Percentiles rank a stretch among this genome's conserved stretches.
These are phyloP conservation scores for Penicillium sp. DNA, from an alignment of 2,329 filamentous ascomycete species.

Conservation along the genomic window DNA sequence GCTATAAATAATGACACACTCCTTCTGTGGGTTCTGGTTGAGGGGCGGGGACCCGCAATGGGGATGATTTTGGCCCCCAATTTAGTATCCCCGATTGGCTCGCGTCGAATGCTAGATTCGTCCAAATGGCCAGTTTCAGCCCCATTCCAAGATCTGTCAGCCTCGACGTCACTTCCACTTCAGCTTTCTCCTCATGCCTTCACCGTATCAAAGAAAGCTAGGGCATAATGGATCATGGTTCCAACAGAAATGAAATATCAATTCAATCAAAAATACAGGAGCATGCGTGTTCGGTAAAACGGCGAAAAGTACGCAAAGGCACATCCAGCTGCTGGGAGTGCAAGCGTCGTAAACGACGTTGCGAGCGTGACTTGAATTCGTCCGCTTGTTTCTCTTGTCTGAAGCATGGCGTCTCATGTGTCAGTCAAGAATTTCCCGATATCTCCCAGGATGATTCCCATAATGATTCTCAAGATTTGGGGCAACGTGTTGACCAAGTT, in stretches of 20 bases:
- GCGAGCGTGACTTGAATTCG: constrained; percentile 47
- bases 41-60: no score
- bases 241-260: background rate
- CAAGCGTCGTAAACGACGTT: constrained; percentile 59
- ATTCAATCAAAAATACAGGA: constrained; percentile 4
- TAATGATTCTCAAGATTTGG: background rate
- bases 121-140: no score
- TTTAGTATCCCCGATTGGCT: no score
- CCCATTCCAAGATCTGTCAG: no score
- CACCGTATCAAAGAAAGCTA: background rate
- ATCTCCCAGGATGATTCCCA: background rate
- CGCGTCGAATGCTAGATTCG: no score
- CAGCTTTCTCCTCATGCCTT: background rate
- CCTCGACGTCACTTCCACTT: no score
- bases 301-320: constrained; percentile 58
- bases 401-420: constrained; percentile 42
- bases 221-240: background rate
- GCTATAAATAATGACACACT: background rate
- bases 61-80: no score
- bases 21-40: no score
- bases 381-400: constrained; percentile 53
- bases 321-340: constrained; percentile 64
- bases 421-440: constrained; percentile 24
- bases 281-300: constrained; percentile 25
- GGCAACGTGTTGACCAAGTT: constrained; percentile 9